Percentiles rank a stretch among this genome's conserved stretches.
Evolutionary conservation across 1,139 yeast species (phyloP).

Genomic region (Taphrina sp.): DNA sequence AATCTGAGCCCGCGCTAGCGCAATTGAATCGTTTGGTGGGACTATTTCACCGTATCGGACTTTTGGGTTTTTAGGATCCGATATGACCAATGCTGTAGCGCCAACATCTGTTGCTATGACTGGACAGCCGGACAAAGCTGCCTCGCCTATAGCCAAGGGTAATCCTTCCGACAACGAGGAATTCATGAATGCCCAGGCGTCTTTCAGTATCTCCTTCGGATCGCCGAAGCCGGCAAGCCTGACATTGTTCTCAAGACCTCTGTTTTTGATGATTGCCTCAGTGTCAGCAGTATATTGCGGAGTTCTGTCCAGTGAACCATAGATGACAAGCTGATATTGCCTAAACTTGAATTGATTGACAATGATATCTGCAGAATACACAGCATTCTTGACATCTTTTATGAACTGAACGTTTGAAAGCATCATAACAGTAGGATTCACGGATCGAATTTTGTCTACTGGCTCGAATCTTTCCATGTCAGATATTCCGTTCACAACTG

Average conservation of each 20-base stretch:
- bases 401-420: slow-evolving; percentile 20
- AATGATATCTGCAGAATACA: slow-evolving; percentile 18
- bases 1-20: slow-evolving; percentile 18
- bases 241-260: slow-evolving; percentile 10
- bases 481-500: slow-evolving; percentile 16
- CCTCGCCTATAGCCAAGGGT: slow-evolving; percentile 15
- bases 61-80: slow-evolving; percentile 23
- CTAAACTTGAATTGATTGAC: slow-evolving; percentile 19
- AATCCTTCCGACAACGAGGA: slow-evolving; percentile 18
- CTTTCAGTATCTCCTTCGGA: slow-evolving; percentile 20
- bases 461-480: slow-evolving; percentile 25
- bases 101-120: slow-evolving; percentile 22
- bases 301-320: slow-evolving; percentile 21
- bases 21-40: slow-evolving; percentile 22
- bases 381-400: slow-evolving; percentile 21
- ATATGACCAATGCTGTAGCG: slow-evolving; percentile 16
- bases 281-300: slow-evolving; percentile 19
- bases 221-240: slow-evolving; percentile 18
- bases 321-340: slow-evolving; percentile 13
- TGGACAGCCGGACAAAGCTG: slow-evolving; percentile 18
- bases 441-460: slow-evolving; percentile 17
- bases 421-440: slow-evolving; percentile 20
- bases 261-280: slow-evolving; percentile 16
- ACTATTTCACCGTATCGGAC: slow-evolving; percentile 18
- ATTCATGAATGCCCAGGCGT: slow-evolving; percentile 24